Evolutionary conservation across 2,329 filamentous ascomycete genomes (phyloP), one percentile per base, ranked within the genome.

Genomic region (Cladophialophora exuberans): DNA sequence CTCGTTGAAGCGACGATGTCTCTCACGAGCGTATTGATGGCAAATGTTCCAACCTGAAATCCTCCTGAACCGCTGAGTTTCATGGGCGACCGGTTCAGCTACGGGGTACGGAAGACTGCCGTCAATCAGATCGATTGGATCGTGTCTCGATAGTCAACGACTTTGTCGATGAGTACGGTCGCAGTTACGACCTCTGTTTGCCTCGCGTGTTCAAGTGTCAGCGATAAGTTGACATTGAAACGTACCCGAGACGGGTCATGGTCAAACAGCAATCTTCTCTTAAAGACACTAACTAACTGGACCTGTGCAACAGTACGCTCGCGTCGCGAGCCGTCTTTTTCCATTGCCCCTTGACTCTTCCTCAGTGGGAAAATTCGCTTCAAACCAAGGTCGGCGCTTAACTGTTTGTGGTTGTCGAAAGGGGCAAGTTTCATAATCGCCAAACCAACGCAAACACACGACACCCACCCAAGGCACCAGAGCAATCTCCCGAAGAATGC

Each of bases 401-500:
- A 26, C 39, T 22, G n/a, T 15, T 42, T 42, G 3, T 18, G 22
- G 39, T 13, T 13, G 39, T 22, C 35, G 35, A 39, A 39, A 11
- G 35, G 35, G 15, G 6, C 17, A 20, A 39, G 39, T 42, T 42
- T 42, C 39, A 42, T 10, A 42, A 13, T 42, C 10, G 13, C n/a
- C n/a, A n/a, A n/a, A n/a, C n/a, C 7, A 15, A 11, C 39, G 7
- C 20, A 42, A 25, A 42, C 39, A n/a, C 11, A n/a, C 22, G 22
- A 10, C 20, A 42, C 13, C 10, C 2, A 42, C n/a, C n/a, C n/a
- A n/a, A n/a, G n/a, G 22, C 13, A 23, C 3, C 3, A 42, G 23
- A 22, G 20, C 39, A 42, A 42, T 42, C 39, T 42, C 39, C 39
- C 22, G n/a, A 23, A 42, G 22, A 42, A 42, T 42, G 39, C 22